These are phyloP conservation scores for Lepidium africanum DNA, from an alignment of 345 rosid species.

Conservation along the genomic window DNA sequence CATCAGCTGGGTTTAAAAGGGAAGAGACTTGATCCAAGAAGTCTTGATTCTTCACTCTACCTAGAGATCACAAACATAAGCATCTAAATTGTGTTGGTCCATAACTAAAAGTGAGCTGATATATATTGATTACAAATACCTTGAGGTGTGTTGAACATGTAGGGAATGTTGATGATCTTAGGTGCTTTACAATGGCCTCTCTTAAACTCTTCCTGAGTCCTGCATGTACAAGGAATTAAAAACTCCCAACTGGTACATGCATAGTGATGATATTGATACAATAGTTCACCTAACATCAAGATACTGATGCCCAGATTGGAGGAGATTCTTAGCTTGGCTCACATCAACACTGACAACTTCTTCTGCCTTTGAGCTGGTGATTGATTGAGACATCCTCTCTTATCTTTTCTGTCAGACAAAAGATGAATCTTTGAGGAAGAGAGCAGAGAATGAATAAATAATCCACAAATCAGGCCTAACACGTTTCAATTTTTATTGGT, in stretches of 20 bases:
- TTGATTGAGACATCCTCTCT: background rate
- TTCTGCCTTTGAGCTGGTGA: constrained; percentile 35
- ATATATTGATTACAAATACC: constrained; percentile 29
- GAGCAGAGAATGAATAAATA: background rate
- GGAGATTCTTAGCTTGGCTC: constrained; percentile 42
- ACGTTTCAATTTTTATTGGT: background rate
- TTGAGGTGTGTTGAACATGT: constrained; percentile 62
- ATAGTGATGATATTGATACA: background rate
- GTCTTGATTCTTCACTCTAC: constrained; percentile 29
- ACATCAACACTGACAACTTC: constrained; percentile 62
- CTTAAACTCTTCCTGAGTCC: constrained; percentile 68
- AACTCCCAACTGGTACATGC: background rate
- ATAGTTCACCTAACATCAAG: constrained; percentile 64
- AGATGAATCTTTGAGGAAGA: background rate
- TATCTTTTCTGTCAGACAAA: background rate
- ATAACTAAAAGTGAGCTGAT: background rate
- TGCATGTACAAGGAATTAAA: constrained; percentile 15
- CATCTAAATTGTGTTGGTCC: background rate
- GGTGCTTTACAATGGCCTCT: constrained; percentile 55
- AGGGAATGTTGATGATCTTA: constrained; percentile 64
- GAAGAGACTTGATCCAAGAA: constrained; percentile 27
- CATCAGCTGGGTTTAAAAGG: constrained; percentile 18
- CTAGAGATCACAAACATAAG: constrained; percentile 10
- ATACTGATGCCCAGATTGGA: constrained; percentile 44
- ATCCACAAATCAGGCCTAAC: background rate